These are phyloP conservation scores for Acer yangbiense DNA, from an alignment of 345 rosid species.

Conservation along the genomic window DNA sequence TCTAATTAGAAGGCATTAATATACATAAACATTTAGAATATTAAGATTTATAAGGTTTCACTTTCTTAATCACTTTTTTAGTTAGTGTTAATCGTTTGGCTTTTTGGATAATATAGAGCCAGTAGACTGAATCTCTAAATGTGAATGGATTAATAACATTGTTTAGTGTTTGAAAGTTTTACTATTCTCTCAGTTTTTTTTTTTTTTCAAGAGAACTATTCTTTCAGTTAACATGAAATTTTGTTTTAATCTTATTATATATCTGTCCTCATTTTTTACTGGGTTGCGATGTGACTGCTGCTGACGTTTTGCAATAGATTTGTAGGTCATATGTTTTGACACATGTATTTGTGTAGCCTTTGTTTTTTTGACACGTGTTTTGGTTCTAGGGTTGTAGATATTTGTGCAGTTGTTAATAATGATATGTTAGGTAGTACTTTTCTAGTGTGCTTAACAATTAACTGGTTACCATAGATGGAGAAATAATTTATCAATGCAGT, in stretches of 20 bases:
- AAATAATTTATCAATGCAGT: background rate
- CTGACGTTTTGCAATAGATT: background rate
- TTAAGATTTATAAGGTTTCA: background rate
- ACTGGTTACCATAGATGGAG: background rate
- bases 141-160: background rate
- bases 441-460: background rate
- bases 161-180: background rate
- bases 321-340: background rate
- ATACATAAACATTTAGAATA: background rate
- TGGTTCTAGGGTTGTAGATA: background rate
- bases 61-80: background rate
- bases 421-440: background rate
- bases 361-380: background rate
- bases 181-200: no score
- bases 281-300: background rate
- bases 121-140: background rate
- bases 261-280: background rate
- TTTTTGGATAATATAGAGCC: background rate
- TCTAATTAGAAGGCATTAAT: background rate
- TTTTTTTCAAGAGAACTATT: background rate
- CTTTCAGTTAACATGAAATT: background rate
- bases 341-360: background rate
- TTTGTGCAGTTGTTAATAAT: background rate
- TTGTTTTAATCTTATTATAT: background rate
- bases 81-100: background rate